phyloP scores from a whole-genome alignment of 1,284 basidiomycete species.

The Tylopilus sp. region DNA sequence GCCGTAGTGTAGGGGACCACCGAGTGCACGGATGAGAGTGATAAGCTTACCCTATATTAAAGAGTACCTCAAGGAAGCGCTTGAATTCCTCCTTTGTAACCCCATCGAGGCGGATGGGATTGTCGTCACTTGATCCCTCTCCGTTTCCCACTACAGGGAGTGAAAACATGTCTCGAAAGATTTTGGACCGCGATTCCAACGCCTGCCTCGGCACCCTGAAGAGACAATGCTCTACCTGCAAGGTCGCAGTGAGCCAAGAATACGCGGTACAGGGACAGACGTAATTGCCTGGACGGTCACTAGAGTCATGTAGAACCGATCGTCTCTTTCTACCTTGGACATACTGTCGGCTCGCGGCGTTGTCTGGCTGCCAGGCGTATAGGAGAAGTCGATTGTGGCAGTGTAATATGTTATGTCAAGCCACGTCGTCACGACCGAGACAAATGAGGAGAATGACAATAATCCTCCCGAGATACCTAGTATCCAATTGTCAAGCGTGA shows the following conservation, averaged over 20 bases:
- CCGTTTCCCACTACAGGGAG: conserved; percentile 12
- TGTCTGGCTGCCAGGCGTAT: not conserved
- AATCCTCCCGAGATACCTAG: not conserved
- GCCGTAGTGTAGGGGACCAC: too few relatives aligned
- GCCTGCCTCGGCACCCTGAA: conserved; percentile 23
- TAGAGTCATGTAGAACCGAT: conserved; percentile 17
- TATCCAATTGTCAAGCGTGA: conserved; percentile 19
- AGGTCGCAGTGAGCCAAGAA: not conserved
- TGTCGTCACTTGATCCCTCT: conserved; percentile 18
- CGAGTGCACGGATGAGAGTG: not conserved
- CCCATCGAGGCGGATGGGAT: conserved; percentile 19
- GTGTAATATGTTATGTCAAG: too few relatives aligned
- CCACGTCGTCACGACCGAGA: conserved; percentile 14
- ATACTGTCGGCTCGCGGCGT: not conserved
- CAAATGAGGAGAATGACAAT: not conserved
- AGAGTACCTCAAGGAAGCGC: conserved; percentile 23
- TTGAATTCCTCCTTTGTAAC: conserved; percentile 21
- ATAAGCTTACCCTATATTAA: conserved; percentile 9
- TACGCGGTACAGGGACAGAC: too few relatives aligned
- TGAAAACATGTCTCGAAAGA: conserved; percentile 27
- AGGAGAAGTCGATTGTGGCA: conserved; percentile 11
- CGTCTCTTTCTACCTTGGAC: conserved; percentile 7
- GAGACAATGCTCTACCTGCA: conserved; percentile 23
- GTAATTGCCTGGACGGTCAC: conserved; percentile 16
- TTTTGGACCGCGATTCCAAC: conserved; percentile 15